Base-by-base conservation (phyloP, 306 rosid genomes). In the Macrotyloma uniflorum region DNA sequence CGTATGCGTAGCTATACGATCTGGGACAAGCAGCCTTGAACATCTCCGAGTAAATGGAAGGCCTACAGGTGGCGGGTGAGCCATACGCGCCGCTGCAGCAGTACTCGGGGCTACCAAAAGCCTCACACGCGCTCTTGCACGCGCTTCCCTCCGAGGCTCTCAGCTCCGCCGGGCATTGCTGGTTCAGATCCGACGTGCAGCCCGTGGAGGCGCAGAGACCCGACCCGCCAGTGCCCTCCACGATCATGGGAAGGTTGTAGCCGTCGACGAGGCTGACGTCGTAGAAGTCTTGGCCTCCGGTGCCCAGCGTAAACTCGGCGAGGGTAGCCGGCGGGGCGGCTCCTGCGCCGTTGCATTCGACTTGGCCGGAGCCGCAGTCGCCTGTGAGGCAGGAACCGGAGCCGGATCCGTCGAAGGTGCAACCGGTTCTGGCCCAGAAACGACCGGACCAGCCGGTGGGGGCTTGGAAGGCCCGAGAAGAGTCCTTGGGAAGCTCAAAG, bases 381-480 rank as follows among this genome's bases (percentile, higher is more conserved):
- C 87, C 98, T 22, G 98, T 95, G 65, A 72, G 66, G n/a, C 98
- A 95, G 0, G 96, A 88, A 0, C 97, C 98, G 20, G 90, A 30
- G 0, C 88, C 90, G 75, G 97, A 92, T 74, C 88, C 91, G 79
- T 88, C 96, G 81, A 95, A 95, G 6, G 59, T 84, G 73, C 98
- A 95, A 26, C 87, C 89, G 5, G 98, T 92, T 62, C 98, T 84
- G 2, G 74, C 98, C 98, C 98, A 95, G 89, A 95, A 95, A 0
- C 98, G 91, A 2, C 98, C 98, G 58, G 98, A 95, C 98, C 98
- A 95, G 66, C 98, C 98, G 4, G 98, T 89, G 5, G 98, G 96
- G 0, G 98, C 96, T 59, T 82, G 88, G 43, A 95, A 85, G 0
- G 96, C 42, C 26, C 98, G 91, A 0, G 93, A 85, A 33, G 97